Percentiles rank a stretch among this genome's conserved stretches.
These are phyloP conservation scores for Wallacemonas sp. DNA, from an alignment of 208 protist genomes.

Conservation along the genomic window DNA sequence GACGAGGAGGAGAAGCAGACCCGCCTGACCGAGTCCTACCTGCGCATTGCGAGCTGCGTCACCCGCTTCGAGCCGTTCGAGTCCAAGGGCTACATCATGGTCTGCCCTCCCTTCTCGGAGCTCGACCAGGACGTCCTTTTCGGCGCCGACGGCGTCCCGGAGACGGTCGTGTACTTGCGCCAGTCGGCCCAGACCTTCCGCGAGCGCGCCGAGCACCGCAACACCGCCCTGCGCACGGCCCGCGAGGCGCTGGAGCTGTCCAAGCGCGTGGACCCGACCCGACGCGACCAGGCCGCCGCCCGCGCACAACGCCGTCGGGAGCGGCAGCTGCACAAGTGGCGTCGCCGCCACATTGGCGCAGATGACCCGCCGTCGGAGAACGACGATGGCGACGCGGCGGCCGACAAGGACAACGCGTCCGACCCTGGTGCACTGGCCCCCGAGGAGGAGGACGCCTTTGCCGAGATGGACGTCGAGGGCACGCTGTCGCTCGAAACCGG, in stretches of 20 bases:
- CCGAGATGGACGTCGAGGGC: slow-evolving; percentile 17
- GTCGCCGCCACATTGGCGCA: slow-evolving; percentile 86
- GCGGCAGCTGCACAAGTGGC: slow-evolving; percentile 72
- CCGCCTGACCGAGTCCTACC: slow-evolving; percentile 81
- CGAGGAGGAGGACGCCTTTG: slow-evolving; percentile 17
- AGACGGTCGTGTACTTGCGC: slow-evolving; percentile 69
- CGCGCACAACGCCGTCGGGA: slow-evolving; percentile 39
- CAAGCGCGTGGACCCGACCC: background rate
- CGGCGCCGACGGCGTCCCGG: slow-evolving; percentile 62
- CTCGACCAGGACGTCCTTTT: slow-evolving; percentile 80
- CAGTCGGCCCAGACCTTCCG: slow-evolving; percentile 54
- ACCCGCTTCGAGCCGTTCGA: slow-evolving; percentile 89
- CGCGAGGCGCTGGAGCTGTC: background rate
- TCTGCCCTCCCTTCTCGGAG: slow-evolving; percentile 77
- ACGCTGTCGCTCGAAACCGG: slow-evolving; percentile 19
- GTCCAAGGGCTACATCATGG: slow-evolving; percentile 85
- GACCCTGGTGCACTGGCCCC: slow-evolving; percentile 23
- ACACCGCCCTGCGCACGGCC: background rate
- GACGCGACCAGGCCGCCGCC: slow-evolving; percentile 5
- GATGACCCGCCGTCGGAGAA: slow-evolving; percentile 57
- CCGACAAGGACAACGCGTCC: slow-evolving; percentile 21
- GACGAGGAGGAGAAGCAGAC: slow-evolving; percentile 76
- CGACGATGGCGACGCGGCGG: slow-evolving; percentile 8
- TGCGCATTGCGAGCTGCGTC: slow-evolving; percentile 78
- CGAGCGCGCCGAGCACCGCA: slow-evolving; percentile 25